Conservation (phyloP, 257 asterid species). For the Catharanthus roseus region DNA sequence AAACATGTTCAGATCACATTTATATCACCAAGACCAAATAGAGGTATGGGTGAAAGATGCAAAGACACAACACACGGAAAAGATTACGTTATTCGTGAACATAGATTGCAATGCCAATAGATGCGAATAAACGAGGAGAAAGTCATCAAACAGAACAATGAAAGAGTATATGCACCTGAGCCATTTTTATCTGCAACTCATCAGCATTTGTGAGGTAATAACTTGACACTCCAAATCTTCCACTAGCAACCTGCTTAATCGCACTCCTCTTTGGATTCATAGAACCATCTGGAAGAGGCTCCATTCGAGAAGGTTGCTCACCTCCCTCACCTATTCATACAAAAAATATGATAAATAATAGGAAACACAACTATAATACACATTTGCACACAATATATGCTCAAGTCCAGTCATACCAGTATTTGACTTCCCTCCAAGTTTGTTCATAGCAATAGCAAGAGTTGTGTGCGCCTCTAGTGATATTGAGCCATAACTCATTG, state of each 20-base stretch:
- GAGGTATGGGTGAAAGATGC: slow-evolving; percentile 48
- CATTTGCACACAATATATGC: background rate
- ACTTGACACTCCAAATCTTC: slow-evolving; percentile 98
- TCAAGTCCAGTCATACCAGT: slow-evolving; percentile 48
- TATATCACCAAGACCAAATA: slow-evolving; percentile 52
- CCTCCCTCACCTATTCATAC: slow-evolving; percentile 89
- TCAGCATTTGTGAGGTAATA: slow-evolving; percentile 95
- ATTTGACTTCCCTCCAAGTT: slow-evolving; percentile 89
- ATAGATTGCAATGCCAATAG: slow-evolving; percentile 30
- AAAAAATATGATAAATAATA: background rate
- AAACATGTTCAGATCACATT: slow-evolving; percentile 26
- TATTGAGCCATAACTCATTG: slow-evolving; percentile 98
- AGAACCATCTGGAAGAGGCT: slow-evolving; percentile 87
- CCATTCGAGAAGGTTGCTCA: slow-evolving; percentile 98
- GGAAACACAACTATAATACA: background rate
- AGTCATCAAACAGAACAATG: slow-evolving; percentile 6
- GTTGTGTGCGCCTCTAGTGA: slow-evolving; percentile 94
- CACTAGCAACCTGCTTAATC: slow-evolving; percentile 98
- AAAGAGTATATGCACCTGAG: slow-evolving; percentile 62
- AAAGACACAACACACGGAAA: no score
- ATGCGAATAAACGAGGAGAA: slow-evolving; percentile 4
- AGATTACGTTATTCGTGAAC: slow-evolving; percentile 60
- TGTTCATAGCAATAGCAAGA: slow-evolving; percentile 95
- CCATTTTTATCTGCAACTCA: slow-evolving; percentile 96
- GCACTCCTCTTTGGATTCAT: slow-evolving; percentile 91